Conservation (phyloP, 2,329 filamentous ascomycete species). For the Gliomastix tumulicola region DNA sequence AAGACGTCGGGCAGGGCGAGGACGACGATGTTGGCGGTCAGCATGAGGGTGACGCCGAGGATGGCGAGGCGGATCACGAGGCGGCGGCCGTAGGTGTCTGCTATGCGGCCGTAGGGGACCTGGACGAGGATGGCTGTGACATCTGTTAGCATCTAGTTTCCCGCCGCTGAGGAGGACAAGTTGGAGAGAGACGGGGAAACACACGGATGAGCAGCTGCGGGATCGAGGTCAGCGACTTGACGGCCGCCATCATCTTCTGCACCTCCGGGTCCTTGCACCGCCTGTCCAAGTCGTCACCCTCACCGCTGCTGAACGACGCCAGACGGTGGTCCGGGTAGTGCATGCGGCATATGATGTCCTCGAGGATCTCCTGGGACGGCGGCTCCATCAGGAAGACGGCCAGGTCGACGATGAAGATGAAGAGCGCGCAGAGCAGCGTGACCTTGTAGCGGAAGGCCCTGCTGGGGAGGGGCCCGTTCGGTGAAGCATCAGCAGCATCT, state of each 20-base stretch:
- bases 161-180: background rate
- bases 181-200: too few species aligned
- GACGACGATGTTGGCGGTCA: constrained; percentile 18
- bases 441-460: constrained; percentile 16
- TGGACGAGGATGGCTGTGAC: constrained; percentile 29
- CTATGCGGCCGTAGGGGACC: constrained; percentile 38
- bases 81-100: constrained; percentile 37
- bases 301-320: constrained; percentile 1
- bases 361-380: constrained; percentile 41
- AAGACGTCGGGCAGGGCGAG: constrained; percentile 26
- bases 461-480: background rate
- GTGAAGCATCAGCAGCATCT: too few species aligned
- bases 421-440: constrained; percentile 22
- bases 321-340: constrained; percentile 33
- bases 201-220: constrained; percentile 38
- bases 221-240: constrained; percentile 37
- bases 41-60: constrained; percentile 19
- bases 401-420: constrained; percentile 35
- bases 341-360: constrained; percentile 44
- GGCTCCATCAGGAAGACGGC: constrained; percentile 28
- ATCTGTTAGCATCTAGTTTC: background rate
- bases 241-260: constrained; percentile 42
- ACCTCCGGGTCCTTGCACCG: constrained; percentile 42
- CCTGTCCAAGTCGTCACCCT: constrained; percentile 22
- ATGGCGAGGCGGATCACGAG: constrained; percentile 29